Base-by-base conservation (phyloP, 768 basidiomycete genomes). In the Termitomyces sp. region DNA sequence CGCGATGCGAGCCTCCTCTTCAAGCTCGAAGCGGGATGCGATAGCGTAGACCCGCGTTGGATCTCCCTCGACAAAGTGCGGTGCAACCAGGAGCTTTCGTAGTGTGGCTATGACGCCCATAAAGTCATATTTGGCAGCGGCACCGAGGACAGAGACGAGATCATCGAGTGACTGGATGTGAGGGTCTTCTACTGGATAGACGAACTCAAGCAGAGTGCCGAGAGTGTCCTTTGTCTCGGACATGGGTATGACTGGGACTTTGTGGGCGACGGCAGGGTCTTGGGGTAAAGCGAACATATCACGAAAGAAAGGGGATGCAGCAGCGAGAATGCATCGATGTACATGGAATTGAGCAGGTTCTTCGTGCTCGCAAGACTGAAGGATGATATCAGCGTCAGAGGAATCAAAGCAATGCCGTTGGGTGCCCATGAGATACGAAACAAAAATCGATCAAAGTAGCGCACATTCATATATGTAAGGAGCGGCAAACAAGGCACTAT, bases 221-320 rank as follows among this genome's bases (percentile, higher is more conserved):
- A 91, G 62, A 3, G 74, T 71, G 6, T 67, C 62, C 22, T 72
- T 70, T 43, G 73, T 50, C 65, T 91, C 89, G 2, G 84, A 72
- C 4, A 89, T 74, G 2, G 83, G 80, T 30, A 91, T 76, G 48
- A 81, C 62, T 10, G 83, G 82, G 26, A 70, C 66, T 16, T 62
- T 59, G 18, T 65, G 60, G 43, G n/a, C 58, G 49, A 27, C 46
- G 7, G 13, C 57, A 36, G 56, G 70, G 45, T 42, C 63, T 61
- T 88, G 87, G 5, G 88, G 86, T 18, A 89, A 72, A 22, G 81
- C 69, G 65, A 91, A 86, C 85, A 89, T 83, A 55, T 86, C 81
- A 52, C 70, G 67, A 70, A 90, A 91, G 71, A 90, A 86, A 2
- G 84, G 78, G 5, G 89, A 90, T 1, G 86, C 84, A 5, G 77